These are phyloP conservation scores for Globisporangium uncinulatum DNA, from an alignment of 352 stramenopile species.

Conservation along the genomic window DNA sequence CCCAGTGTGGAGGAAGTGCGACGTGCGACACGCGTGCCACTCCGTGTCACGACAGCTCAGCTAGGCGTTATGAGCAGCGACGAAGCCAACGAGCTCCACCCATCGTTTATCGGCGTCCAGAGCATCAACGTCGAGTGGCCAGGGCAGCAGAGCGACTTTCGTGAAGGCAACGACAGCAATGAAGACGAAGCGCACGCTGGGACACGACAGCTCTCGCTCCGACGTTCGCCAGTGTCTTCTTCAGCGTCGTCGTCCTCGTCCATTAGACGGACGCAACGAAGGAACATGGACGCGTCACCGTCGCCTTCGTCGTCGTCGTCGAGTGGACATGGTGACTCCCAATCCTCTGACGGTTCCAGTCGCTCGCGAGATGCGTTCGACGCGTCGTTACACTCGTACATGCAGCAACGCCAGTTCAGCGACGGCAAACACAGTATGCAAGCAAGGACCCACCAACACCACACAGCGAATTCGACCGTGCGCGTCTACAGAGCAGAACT, in stretches of 20 bases:
- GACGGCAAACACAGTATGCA: background rate
- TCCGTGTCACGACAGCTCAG: background rate
- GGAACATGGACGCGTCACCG: background rate
- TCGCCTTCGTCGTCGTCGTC: background rate
- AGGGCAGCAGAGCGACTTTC: background rate
- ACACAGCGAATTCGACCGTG: background rate
- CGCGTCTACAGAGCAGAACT: background rate
- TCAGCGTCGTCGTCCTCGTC: slow-evolving; percentile 3
- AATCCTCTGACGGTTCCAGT: background rate
- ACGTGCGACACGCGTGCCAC: background rate
- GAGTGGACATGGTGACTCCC: background rate
- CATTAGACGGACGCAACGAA: background rate
- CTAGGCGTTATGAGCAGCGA: background rate
- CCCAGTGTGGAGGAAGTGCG: slow-evolving; percentile 4
- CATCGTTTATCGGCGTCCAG: slow-evolving; percentile 48
- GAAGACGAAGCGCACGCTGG: background rate
- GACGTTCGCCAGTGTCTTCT: background rate
- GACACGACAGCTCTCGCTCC: background rate
- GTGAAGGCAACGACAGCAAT: background rate
- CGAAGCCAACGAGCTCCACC: slow-evolving; percentile 16
- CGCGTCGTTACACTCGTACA: slow-evolving; percentile 7
- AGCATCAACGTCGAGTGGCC: slow-evolving; percentile 42
- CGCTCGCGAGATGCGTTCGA: slow-evolving; percentile 3
- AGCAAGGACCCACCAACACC: background rate
- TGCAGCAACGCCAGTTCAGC: slow-evolving; percentile 6